Evolutionary conservation across 1,139 yeast species (phyloP).

Genomic region (Ogataea hybrid): DNA sequence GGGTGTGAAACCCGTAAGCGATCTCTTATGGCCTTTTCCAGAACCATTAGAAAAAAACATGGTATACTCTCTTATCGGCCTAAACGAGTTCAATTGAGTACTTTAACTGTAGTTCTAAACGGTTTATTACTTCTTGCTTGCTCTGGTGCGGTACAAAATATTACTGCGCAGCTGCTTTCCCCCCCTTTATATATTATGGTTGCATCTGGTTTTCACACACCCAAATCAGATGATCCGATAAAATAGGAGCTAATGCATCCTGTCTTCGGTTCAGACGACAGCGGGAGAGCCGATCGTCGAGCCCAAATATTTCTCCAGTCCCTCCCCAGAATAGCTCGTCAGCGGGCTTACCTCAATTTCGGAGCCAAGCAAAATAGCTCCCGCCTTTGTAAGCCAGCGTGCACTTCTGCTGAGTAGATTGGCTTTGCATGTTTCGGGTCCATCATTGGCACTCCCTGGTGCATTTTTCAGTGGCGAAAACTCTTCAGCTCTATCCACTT

Average conservation of each 20-base stretch:
- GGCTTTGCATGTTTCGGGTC: slow-evolving; percentile 76
- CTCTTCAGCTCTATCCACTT: slow-evolving; percentile 81
- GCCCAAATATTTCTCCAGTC: slow-evolving; percentile 60
- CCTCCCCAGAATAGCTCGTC: slow-evolving; percentile 85
- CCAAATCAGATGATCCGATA: slow-evolving; percentile 10
- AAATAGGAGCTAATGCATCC: neutral
- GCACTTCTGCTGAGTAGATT: slow-evolving; percentile 70
- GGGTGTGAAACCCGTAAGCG: slow-evolving; percentile 89
- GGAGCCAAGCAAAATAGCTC: slow-evolving; percentile 27
- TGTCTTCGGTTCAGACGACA: slow-evolving; percentile 10
- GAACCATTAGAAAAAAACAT: slow-evolving; percentile 12
- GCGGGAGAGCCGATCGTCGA: slow-evolving; percentile 45
- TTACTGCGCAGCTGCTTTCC: neutral
- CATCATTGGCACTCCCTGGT: slow-evolving; percentile 75
- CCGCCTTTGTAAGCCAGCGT: slow-evolving; percentile 62
- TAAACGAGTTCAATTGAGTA: no score
- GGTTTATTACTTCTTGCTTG: no score
- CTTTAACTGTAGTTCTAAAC: no score
- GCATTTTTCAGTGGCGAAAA: slow-evolving; percentile 95
- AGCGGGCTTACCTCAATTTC: slow-evolving; percentile 74
- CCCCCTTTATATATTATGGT: slow-evolving; percentile 5
- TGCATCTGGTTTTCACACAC: slow-evolving; percentile 10
- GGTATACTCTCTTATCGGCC: no score
- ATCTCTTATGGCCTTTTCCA: slow-evolving; percentile 47
- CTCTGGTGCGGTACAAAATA: neutral